Conservation (phyloP, 2,329 filamentous ascomycete genomes). For the Colletotrichum sp. region DNA sequence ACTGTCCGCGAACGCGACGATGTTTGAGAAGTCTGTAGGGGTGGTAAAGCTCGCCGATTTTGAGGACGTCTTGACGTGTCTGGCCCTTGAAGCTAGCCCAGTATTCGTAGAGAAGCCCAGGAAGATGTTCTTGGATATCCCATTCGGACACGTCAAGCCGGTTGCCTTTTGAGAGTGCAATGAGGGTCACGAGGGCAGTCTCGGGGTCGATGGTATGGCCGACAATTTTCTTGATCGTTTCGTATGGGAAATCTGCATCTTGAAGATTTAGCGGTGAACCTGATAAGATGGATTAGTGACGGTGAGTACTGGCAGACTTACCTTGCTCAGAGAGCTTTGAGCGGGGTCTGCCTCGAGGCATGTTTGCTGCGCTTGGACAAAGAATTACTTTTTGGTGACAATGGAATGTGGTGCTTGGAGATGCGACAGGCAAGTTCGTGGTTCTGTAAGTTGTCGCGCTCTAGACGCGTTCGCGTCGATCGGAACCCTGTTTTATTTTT, state of each 20-base stretch:
- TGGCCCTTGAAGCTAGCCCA: constrained; percentile 6
- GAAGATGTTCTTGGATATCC: constrained; percentile 11
- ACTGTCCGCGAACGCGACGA: constrained; percentile 13
- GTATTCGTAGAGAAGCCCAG: constrained; percentile 1
- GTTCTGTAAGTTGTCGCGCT: neutral
- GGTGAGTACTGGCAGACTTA: neutral
- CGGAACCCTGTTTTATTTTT: neutral
- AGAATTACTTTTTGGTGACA: neutral
- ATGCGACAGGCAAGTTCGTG: neutral
- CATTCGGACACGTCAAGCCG: constrained; percentile 7
- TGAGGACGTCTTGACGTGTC: constrained; percentile 12
- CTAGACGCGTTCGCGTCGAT: constrained; percentile 5
- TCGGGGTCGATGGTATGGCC: neutral
- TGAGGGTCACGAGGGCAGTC: constrained; percentile 8
- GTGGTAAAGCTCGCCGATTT: constrained; percentile 13
- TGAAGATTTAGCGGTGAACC: neutral
- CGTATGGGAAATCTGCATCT: constrained; percentile 4
- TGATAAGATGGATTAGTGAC: neutral
- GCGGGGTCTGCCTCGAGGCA: neutral
- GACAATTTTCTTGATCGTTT: constrained; percentile 6
- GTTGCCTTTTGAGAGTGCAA: neutral
- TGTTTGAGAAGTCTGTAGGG: constrained; percentile 9
- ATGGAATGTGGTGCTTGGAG: neutral
- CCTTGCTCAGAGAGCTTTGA: constrained; percentile 6
- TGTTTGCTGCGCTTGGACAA: neutral